Evolutionary conservation across 768 basidiomycete species (phyloP), one percentile per base, ranked within the genome.

Genomic region (Rubroboletus satanas): DNA sequence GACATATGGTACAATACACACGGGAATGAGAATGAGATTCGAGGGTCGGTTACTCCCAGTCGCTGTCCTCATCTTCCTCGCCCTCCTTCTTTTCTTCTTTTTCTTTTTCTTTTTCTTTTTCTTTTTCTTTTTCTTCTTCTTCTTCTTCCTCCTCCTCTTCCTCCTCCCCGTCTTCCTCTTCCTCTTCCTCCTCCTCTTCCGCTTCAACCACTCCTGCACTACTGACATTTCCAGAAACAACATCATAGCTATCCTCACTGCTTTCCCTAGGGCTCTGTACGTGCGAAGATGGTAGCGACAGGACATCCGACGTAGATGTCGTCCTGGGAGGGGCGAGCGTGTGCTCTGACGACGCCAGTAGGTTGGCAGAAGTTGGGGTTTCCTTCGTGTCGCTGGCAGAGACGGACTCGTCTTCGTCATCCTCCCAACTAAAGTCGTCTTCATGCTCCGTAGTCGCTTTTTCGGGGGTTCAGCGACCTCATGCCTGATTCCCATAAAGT

Each of bases 361-460:
- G 52, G 42, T 56, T 59, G 35, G 56, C 45, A 15, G 51, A 43
- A 33, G 17, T 23, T 0, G 47, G 7, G 9, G 41, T 11, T 18
- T 56, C 49, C 52, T 57, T 60, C 17, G 55, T 36, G 49, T 61
- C 60, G 4, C 52, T 55, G 7, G 61, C 46, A 14, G 69, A 50
- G 12, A 47, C 54, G n/a, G 66, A 60, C 42, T 88, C 87, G n/a
- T 92, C 90, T n/a, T 94, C 92, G 48, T 86, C 84, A 51, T 91
- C 91, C 66, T 94, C 93, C 93, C 93, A 96, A 63, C 83, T 88
- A 71, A 96, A 93, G 55, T 91, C 87, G 33, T 95, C 93, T 43
- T 96, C 93, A 28, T 79, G 82, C 54, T 87, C 83, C 8, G 75
- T 70, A 4, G 84, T 76, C n/a, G 79, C 83, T 85, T 58, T 54